Conservation (phyloP, 2,329 filamentous ascomycete species). For the Paecilomyces niveus region DNA sequence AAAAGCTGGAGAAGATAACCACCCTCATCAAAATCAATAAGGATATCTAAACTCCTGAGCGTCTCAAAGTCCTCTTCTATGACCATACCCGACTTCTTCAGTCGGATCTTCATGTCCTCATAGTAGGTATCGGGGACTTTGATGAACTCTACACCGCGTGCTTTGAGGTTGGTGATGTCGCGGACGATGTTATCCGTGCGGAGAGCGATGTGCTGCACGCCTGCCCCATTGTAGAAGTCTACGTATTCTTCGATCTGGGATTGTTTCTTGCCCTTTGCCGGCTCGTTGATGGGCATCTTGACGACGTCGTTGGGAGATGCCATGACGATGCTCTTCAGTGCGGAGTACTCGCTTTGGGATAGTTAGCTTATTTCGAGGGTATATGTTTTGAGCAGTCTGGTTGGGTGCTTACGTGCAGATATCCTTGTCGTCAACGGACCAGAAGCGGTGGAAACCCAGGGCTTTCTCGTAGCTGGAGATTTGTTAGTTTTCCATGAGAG, state of each 20-base stretch:
- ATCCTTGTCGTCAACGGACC: conserved; percentile 88
- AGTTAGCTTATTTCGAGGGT: conserved; percentile 22
- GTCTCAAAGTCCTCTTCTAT: conserved; percentile 75
- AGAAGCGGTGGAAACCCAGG: conserved; percentile 93
- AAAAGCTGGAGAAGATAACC: conserved; percentile 75
- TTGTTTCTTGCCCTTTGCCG: conserved; percentile 80
- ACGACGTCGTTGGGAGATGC: conserved; percentile 74
- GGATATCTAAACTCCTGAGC: conserved; percentile 70
- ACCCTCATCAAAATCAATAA: conserved; percentile 91
- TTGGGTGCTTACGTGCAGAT: conserved; percentile 58
- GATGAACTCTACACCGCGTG: conserved; percentile 91
- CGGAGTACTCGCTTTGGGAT: conserved; percentile 63
- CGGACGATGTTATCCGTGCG: conserved; percentile 72
- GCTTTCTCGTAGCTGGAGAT: conserved; percentile 68
- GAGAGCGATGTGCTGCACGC: conserved; percentile 90
- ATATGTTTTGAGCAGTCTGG: background rate
- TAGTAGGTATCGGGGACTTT: conserved; percentile 84
- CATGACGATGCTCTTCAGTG: conserved; percentile 87
- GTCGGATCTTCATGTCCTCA: conserved; percentile 62
- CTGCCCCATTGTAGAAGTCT: conserved; percentile 79
- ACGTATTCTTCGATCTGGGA: conserved; percentile 93
- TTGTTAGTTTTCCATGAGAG: background rate
- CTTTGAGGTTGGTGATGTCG: conserved; percentile 69
- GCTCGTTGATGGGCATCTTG: conserved; percentile 99
- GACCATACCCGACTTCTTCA: conserved; percentile 54